Evolutionary conservation across 805 yeast species (phyloP), one percentile per base, ranked within the genome.

Genomic region (Kurtzmaniella fragi): DNA sequence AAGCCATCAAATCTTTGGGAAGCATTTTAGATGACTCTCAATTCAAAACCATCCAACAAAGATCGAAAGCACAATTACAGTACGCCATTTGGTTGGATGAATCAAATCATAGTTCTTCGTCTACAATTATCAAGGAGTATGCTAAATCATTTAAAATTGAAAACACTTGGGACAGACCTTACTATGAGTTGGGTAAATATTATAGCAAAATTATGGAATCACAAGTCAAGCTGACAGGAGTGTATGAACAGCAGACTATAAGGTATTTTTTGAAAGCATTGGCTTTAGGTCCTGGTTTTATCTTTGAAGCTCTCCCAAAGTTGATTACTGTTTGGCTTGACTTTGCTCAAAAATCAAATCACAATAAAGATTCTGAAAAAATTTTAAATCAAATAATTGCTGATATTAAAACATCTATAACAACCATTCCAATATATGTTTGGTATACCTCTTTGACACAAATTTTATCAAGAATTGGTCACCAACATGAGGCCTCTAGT

Each of bases 311-410:
- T 0, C 63, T 93, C 15, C 98, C 99, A 0, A 89, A 88, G 51
- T 75, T 87, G n/a, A 73, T 90, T 4, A 88, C 96, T 0, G 73
- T 86, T 7, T 93, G 99, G 99, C 65, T 93, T 17, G 96, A 90
- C 49, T 84, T 82, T 56, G 78, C 73, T 1, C 70, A 67, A 33
- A 47, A 42, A 20, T 42, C 49, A 5, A 42, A 43, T 9, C 48
- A 44, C 13, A 41, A 53, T 4, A 50, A 47, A 39, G 69, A 64
- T 25, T 61, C 64, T 2, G 64, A 62, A 32, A 38, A 65, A 45
- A 43, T 60, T 41, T 58, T 78, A 23, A 61, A 67, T 2, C 65
- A 64, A 29, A 78, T 81, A 15, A 62, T 77, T 31, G 70, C 67
- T 17, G 74, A 70, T 37, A 64, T 83, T 16, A 61, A 64, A 4